Percentiles rank a stretch among this genome's conserved stretches.
Evolutionary conservation across 106 monocot genomes (phyloP).

Genomic region (Dioscorea dumetorum): DNA sequence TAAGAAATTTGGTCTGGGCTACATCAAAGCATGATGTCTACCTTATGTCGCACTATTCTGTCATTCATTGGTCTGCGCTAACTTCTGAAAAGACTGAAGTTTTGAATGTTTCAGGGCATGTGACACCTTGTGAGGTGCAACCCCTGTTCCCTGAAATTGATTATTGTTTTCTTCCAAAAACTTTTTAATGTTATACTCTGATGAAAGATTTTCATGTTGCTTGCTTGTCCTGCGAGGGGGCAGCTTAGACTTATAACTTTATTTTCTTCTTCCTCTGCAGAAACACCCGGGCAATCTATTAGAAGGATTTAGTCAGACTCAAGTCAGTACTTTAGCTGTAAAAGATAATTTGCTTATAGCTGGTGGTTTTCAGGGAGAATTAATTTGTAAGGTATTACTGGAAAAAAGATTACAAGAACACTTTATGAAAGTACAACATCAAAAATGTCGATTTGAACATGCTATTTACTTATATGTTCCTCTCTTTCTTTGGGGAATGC

Average conservation of each 20-base stretch:
- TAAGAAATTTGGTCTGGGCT: conserved; percentile 69
- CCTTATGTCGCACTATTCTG: conserved; percentile 54
- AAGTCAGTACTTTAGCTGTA: conserved; percentile 60
- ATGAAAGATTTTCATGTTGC: not conserved
- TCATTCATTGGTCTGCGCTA: conserved; percentile 55
- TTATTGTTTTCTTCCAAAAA: too few species aligned
- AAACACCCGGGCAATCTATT: conserved; percentile 46
- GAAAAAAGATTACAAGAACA: too few species aligned
- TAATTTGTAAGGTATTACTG: conserved; percentile 56
- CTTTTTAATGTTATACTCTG: too few species aligned
- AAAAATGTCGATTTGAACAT: too few species aligned
- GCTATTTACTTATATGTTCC: too few species aligned
- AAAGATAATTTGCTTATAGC: conserved; percentile 57
- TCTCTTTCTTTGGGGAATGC: not conserved
- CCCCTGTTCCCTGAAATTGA: not conserved
- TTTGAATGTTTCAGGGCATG: conserved; percentile 54
- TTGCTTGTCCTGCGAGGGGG: not conserved
- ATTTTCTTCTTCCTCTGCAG: conserved; percentile 17
- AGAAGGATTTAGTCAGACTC: conserved; percentile 56
- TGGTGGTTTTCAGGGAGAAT: conserved; percentile 67
- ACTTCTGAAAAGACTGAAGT: conserved; percentile 39
- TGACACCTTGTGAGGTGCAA: conserved; percentile 51
- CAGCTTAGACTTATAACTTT: not conserved
- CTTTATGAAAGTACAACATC: too few species aligned
- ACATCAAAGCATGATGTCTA: conserved; percentile 73